phyloP scores from a whole-genome alignment of 2,329 filamentous ascomycete species.

The Orbilia ellipsospora region DNA sequence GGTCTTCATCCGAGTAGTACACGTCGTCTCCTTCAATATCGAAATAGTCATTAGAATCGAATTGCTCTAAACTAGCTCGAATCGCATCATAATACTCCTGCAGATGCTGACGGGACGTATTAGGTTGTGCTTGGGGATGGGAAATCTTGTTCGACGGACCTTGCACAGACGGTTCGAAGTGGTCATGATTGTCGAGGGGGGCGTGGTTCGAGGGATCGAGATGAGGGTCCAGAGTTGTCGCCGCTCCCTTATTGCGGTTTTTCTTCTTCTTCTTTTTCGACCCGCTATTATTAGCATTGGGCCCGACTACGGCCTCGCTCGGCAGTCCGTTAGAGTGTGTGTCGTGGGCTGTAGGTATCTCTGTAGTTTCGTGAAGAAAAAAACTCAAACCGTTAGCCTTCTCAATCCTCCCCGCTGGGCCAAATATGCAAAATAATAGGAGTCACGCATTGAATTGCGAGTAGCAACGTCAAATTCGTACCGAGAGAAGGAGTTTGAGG shows the following conservation, averaged over 20 bases:
- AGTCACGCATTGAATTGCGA: neutral
- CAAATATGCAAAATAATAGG: neutral
- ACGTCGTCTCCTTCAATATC: constrained; percentile 54
- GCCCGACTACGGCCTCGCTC: constrained; percentile 41
- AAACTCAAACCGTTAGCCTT: constrained; percentile 20
- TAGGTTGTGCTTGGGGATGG: constrained; percentile 54
- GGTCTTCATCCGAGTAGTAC: constrained; percentile 54
- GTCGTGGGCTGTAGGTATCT: constrained; percentile 45
- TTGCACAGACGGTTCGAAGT: constrained; percentile 56
- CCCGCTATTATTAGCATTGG: constrained; percentile 24
- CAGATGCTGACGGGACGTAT: constrained; percentile 55
- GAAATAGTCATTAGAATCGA: constrained; percentile 55
- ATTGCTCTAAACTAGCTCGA: constrained; percentile 55
- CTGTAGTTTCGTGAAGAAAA: constrained; percentile 12
- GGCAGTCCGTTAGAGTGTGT: constrained; percentile 51
- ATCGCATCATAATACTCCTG: constrained; percentile 56
- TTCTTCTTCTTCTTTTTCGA: constrained; percentile 56
- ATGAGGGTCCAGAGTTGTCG: constrained; percentile 41
- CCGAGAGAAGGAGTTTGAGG: constrained; percentile 52
- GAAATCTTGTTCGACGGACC: constrained; percentile 55
- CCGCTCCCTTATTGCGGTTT: constrained; percentile 53
- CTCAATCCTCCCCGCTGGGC: neutral
- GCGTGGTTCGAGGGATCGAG: constrained; percentile 44
- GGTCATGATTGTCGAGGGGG: constrained; percentile 42
- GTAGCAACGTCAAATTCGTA: constrained; percentile 18